These are phyloP conservation scores for Herpetomonas samuelpessoai DNA, from an alignment of 208 protist species.

Conservation along the genomic window DNA sequence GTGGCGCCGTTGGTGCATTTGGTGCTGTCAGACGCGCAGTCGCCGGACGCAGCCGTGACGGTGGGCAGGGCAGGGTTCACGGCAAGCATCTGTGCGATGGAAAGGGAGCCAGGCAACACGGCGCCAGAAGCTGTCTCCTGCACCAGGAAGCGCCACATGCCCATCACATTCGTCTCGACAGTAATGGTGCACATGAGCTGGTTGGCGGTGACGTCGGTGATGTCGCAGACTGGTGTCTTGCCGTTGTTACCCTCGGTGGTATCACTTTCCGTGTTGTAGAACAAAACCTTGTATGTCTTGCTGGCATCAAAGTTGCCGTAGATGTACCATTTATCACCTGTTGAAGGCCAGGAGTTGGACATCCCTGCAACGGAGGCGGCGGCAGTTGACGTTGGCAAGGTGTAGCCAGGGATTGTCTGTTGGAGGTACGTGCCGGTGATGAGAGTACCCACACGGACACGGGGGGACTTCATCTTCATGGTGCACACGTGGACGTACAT, in stretches of 20 bases:
- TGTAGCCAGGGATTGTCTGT: background rate
- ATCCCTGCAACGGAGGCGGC: constrained; percentile 14
- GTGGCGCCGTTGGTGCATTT: constrained; percentile 21
- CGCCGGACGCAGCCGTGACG: constrained; percentile 20
- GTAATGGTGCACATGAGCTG: constrained; percentile 24
- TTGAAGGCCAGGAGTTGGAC: constrained; percentile 21
- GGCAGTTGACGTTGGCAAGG: background rate
- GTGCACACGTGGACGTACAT: constrained; percentile 24
- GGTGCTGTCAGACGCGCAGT: constrained; percentile 22
- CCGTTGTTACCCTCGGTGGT: constrained; percentile 5
- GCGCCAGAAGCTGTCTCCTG: constrained; percentile 13
- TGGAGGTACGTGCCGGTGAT: constrained; percentile 7
- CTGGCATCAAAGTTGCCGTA: constrained; percentile 27
- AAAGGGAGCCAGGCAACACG: constrained; percentile 20
- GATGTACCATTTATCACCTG: constrained; percentile 25
- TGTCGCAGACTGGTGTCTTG: constrained; percentile 9
- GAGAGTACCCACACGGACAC: constrained; percentile 18
- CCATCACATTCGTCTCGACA: constrained; percentile 18
- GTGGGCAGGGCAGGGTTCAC: constrained; percentile 27
- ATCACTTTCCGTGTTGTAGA: constrained; percentile 22
- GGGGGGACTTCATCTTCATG: constrained; percentile 25
- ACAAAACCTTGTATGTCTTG: constrained; percentile 21
- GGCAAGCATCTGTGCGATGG: constrained; percentile 12
- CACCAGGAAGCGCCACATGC: constrained; percentile 34
- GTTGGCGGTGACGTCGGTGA: constrained; percentile 12